Base-by-base conservation (phyloP, 805 yeast species). In the Jamesozyma rosinii region DNA sequence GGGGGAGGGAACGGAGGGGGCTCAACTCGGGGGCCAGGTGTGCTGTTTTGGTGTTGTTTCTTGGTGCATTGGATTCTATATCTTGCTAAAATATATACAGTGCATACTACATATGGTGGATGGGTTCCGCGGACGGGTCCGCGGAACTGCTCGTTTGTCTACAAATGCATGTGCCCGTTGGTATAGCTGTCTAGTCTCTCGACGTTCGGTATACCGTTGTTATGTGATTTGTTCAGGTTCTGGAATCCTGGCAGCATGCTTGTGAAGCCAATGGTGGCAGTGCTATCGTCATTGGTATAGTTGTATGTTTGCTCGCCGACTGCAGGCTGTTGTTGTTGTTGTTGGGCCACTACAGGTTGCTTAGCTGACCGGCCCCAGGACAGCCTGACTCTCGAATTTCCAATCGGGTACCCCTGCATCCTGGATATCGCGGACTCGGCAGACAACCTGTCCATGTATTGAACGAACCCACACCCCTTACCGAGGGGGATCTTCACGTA, bases 331-430 rank as follows among this genome's bases (percentile, higher is more conserved):
- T 49, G 50, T 21, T 50, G 48, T 15, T 44, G 38, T 17, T 38
- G 48, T 17, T 44, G 42, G 11, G 24, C 39, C 33, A 37, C 3
- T 11, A 45, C 34, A 41, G 47, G 15, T 34, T 56, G 60, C 35
- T 48, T 49, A 1, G 57, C 54, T 35, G 83, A 76, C 51, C 87
- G 74, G 26, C 96, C 96, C 96, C 96, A 88, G 41, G 90, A 81
- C 45, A 88, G 72, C 53, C 95, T 71, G 39, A 88, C 79, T 48
- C 90, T 73, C 44, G 85, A 81, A 45, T 85, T 88, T 40, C 89
- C 90, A 52, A 88, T 81, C 31, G 87, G 86, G 58, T 79, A 85
- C 9, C 95, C 95, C 64, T 88, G 95, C 94, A 88, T 83, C 49
- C 81, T 83, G 30, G 76, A 70, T 48, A 88, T 83, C 10, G 96